Evolutionary conservation across 1,139 yeast species (phyloP), one percentile per base, ranked within the genome.

Genomic region (Suhomyces wounanorum): DNA sequence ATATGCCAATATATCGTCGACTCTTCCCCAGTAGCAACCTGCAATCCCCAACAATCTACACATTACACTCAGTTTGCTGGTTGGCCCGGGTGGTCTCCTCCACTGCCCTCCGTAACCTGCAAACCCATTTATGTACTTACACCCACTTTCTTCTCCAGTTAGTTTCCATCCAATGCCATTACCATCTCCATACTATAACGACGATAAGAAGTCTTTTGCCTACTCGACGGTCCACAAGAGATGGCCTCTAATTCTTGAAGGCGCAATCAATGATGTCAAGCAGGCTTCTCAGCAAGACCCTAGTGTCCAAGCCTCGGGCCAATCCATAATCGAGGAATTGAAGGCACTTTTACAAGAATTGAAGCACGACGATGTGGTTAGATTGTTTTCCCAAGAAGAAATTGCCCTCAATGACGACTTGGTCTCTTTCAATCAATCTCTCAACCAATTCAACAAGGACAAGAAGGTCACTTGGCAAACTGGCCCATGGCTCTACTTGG

Each of bases 401-500:
- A 63, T 73, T 31, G 48, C 58, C 7, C 55, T 66, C 30, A 77
- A 80, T 54, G 69, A 75, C 4, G 75, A 79, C 47, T 79, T 86
- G 52, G 60, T 62, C 14, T 70, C 79, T 7, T 86, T 78, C 64
- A 84, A 87, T 63, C 75, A 73, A 2, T 72, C 75, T 10, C 64
- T 82, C 46, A 64, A 58, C 4, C 60, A 63, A 25, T 59, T 66
- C 39, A 65, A 67, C 50, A 48, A 64, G 51, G 60, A 52, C 14
- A 64, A 61, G 48, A 56, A 59, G 26, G 69, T 70, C n/a, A 80
- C 87, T 17, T 94, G 97, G 98, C 73, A 77, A 53, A 78, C 85
- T n/a, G 96, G 94, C 0, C 97, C 96, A 17, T 94, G 99, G 99
- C 73, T 94, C 51, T 87, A 78, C 62, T 76, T 89, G 46, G 99